These are phyloP conservation scores for Aspergillus carlsbadensis DNA, from an alignment of 495 filamentous ascomycete species.

Conservation along the genomic window DNA sequence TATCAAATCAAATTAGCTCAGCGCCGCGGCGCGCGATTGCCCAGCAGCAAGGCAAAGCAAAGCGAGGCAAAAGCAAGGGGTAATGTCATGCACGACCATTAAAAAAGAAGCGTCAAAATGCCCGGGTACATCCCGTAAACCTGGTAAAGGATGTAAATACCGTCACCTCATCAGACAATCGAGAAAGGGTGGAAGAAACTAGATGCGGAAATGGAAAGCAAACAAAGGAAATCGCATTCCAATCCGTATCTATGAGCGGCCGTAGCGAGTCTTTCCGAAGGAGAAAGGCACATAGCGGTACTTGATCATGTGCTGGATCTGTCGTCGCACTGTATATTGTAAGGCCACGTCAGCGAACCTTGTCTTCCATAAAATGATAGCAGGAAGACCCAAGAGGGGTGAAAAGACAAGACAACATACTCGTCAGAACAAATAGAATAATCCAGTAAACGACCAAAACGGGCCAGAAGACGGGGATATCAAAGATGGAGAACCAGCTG, in stretches of 20 bases:
- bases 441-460: constrained; percentile 98
- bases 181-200: not conserved
- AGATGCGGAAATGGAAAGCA: not conserved
- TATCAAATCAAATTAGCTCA: not conserved
- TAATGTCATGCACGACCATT: not conserved
- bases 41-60: no score
- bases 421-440: constrained; percentile 91
- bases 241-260: constrained; percentile 33
- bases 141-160: constrained; percentile 5
- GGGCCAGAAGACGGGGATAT: constrained; percentile 98
- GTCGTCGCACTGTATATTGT: constrained; percentile 73
- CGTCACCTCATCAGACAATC: constrained; percentile 5
- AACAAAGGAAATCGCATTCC: not conserved
- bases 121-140: not conserved
- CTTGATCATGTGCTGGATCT: constrained; percentile 99
- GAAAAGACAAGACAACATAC: constrained; percentile 52
- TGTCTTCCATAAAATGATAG: not conserved
- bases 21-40: not conserved
- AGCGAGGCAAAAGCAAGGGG: no score
- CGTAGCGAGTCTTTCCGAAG: constrained; percentile 85
- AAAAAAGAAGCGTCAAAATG: not conserved
- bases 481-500: constrained; percentile 89
- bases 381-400: not conserved
- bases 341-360: not conserved
- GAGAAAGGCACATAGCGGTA: constrained; percentile 98